phyloP scores from a whole-genome alignment of 805 yeast species.

The Kregervanrija pseudodelftensis region DNA sequence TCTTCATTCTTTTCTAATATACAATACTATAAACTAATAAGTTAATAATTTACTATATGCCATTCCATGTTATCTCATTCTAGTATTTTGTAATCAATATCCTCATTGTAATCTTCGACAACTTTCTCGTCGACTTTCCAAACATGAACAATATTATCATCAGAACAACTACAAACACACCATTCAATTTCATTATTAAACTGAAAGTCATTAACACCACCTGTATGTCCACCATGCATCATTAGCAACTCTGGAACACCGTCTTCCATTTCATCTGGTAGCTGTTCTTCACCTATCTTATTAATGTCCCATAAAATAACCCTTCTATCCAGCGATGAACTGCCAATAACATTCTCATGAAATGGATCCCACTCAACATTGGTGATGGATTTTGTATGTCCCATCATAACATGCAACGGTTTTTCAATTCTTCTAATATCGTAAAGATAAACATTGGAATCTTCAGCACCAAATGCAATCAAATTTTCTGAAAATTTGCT shows the following conservation, averaged over 20 bases:
- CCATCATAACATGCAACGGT: constrained; percentile 66
- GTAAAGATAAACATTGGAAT: constrained; percentile 57
- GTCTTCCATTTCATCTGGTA: constrained; percentile 82
- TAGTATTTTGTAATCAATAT: constrained; percentile 1
- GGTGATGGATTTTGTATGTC: constrained; percentile 70
- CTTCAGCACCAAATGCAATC: constrained; percentile 64
- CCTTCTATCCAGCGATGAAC: constrained; percentile 72
- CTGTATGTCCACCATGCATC: constrained; percentile 92
- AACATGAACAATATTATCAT: constrained; percentile 52
- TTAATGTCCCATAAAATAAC: constrained; percentile 75
- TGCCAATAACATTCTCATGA: constrained; percentile 68
- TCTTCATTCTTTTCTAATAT: no score
- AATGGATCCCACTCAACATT: constrained; percentile 72
- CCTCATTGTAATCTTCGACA: constrained; percentile 15
- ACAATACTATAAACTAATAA: no score
- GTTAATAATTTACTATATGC: no score
- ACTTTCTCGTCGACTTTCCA: constrained; percentile 41
- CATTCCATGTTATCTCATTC: no score
- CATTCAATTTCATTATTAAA: constrained; percentile 71
- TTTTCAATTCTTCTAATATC: constrained; percentile 42
- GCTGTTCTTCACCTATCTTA: constrained; percentile 78
- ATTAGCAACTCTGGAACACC: constrained; percentile 83
- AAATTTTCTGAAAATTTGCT: constrained; percentile 54
- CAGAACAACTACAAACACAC: constrained; percentile 62
- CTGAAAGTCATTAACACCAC: constrained; percentile 64